Percentiles rank a stretch among this genome's conserved stretches.
These are phyloP conservation scores for Lentinula sp. DNA, from an alignment of 768 basidiomycete genomes.

Conservation along the genomic window DNA sequence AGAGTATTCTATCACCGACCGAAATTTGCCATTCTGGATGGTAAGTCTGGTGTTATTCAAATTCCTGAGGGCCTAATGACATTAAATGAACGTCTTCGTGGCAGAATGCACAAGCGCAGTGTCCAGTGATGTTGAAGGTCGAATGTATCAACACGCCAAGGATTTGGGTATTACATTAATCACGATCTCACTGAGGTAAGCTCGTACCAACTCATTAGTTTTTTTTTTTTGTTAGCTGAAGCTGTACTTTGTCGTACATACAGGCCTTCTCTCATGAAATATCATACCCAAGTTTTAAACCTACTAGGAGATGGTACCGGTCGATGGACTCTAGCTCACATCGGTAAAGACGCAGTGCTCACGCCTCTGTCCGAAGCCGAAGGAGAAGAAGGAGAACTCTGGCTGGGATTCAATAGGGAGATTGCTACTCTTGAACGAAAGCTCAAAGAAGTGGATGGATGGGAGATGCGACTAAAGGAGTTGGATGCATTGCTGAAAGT, in stretches of 20 bases:
- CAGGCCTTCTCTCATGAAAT: slow-evolving; percentile 81
- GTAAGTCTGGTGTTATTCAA: slow-evolving; percentile 33
- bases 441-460: slow-evolving; percentile 62
- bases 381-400: slow-evolving; percentile 32
- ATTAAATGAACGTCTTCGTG: not conserved
- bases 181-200: slow-evolving; percentile 82
- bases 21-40: slow-evolving; percentile 79
- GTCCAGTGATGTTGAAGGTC: slow-evolving; percentile 91
- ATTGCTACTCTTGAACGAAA: slow-evolving; percentile 60
- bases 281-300: slow-evolving; percentile 83
- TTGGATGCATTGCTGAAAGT: slow-evolving; percentile 50
- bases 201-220: not conserved
- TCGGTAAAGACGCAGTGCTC: slow-evolving; percentile 50
- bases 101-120: slow-evolving; percentile 93
- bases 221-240: not conserved
- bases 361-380: slow-evolving; percentile 39
- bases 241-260: not conserved
- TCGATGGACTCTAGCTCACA: slow-evolving; percentile 62
- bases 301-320: slow-evolving; percentile 68
- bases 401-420: slow-evolving; percentile 50
- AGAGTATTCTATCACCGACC: slow-evolving; percentile 88
- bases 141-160: slow-evolving; percentile 94
- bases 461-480: slow-evolving; percentile 67
- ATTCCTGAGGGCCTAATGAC: not conserved
- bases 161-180: slow-evolving; percentile 85